A percentile compares a stretch with the other conserved stretches of the same genome.
Evolutionary conservation across 495 filamentous ascomycete species (phyloP).

Genomic region (Aspergillus sparsus): DNA sequence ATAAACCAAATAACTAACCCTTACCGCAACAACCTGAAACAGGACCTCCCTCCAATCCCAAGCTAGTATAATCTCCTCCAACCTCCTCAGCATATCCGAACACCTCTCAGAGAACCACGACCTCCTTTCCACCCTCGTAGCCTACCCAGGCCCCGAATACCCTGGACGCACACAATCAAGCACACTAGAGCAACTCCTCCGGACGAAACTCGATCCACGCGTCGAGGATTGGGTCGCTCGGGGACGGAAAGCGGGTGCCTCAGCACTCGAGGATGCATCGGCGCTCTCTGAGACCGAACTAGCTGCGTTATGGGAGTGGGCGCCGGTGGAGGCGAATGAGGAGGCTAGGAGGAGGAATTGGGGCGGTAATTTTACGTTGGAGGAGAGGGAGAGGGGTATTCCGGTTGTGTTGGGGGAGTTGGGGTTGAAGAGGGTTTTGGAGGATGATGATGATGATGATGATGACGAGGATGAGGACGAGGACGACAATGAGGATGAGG

Average conservation of each 20-base stretch:
- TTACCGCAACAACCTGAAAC: not conserved
- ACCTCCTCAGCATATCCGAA: conserved; percentile 59
- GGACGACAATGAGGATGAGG: conserved; percentile 39
- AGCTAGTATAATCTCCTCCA: conserved; percentile 63
- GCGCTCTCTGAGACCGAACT: conserved; percentile 43
- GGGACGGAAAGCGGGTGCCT: conserved; percentile 41
- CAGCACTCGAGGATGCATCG: conserved; percentile 35
- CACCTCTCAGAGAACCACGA: conserved; percentile 58
- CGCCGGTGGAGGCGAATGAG: conserved; percentile 51
- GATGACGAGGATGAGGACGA: conserved; percentile 58
- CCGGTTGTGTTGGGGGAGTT: conserved; percentile 72
- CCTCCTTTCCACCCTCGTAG: conserved; percentile 61
- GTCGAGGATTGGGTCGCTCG: conserved; percentile 72
- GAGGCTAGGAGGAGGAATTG: conserved; percentile 51
- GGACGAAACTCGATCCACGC: conserved; percentile 78
- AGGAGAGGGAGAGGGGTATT: conserved; percentile 65
- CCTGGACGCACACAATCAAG: conserved; percentile 68
- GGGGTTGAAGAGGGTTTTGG: conserved; percentile 59
- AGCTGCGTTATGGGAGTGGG: conserved; percentile 52
- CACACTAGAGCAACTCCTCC: conserved; percentile 63
- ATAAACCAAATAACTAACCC: not conserved
- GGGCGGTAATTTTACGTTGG: conserved; percentile 67
- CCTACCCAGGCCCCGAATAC: conserved; percentile 75
- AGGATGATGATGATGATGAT: conserved; percentile 55
- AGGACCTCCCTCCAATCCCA: conserved; percentile 72